Evolutionary conservation across 441 rosid genomes (phyloP).

Genomic region (Croton setiger): DNA sequence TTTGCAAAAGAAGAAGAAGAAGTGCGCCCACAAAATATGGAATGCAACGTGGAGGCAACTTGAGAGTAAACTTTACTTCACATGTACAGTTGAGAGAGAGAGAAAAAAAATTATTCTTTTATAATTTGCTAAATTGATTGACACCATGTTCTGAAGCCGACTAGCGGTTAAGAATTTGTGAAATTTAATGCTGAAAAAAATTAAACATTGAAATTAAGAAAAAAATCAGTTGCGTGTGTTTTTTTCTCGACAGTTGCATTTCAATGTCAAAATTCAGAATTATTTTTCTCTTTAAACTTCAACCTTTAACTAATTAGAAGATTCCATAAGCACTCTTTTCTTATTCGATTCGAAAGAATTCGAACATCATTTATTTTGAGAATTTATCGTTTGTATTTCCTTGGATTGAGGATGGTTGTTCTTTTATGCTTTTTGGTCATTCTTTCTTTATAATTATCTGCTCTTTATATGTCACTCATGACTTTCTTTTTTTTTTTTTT

Average conservation of each 20-base stretch:
- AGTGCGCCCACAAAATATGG: slow-evolving; percentile 32
- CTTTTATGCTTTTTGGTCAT: no score
- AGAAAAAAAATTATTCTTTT: neutral
- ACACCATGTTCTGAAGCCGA: slow-evolving; percentile 2
- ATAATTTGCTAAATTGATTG: neutral
- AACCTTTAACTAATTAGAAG: neutral
- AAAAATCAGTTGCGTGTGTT: no score
- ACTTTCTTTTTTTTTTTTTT: no score
- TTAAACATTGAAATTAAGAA: neutral
- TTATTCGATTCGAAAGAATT: no score
- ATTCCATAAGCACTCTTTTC: neutral
- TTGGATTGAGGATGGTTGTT: no score
- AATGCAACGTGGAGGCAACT: slow-evolving; percentile 49
- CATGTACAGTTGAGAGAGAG: slow-evolving; percentile 20
- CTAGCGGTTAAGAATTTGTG: neutral
- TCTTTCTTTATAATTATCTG: no score
- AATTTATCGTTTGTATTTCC: no score
- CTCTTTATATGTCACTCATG: no score
- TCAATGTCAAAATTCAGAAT: neutral
- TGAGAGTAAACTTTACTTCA: slow-evolving; percentile 22
- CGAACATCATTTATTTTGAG: no score
- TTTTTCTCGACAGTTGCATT: neutral
- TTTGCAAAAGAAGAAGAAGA: slow-evolving; percentile 10
- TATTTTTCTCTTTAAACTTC: neutral
- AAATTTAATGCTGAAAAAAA: neutral